Evolutionary conservation across 1,284 basidiomycete species (phyloP).

Genomic region (Puccinia novopanici): DNA sequence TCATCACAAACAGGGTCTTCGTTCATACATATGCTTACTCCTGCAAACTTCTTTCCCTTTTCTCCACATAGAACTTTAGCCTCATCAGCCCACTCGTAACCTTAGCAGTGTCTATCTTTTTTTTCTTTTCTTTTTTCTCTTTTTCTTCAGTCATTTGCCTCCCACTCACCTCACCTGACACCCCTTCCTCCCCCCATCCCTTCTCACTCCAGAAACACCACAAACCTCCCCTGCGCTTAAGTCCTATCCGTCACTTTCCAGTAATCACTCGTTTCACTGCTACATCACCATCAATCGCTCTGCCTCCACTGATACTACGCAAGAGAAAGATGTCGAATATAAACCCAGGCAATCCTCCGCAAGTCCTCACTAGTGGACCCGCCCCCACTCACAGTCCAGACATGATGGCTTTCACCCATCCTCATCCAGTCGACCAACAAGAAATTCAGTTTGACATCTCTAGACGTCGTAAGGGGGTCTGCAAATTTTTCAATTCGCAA

Average conservation of each 20-base stretch:
- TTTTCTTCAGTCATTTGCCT: too few species aligned
- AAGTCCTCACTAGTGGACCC: constrained; percentile 8
- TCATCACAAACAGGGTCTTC: constrained; percentile 30
- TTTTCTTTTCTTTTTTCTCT: background rate
- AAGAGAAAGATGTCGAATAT: constrained; percentile 14
- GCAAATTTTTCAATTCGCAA: constrained; percentile 51
- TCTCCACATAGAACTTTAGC: background rate
- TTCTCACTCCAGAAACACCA: background rate
- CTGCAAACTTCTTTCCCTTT: constrained; percentile 26
- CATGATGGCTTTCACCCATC: constrained; percentile 32
- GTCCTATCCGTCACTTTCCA: background rate
- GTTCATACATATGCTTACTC: constrained; percentile 2
- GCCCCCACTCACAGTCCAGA: constrained; percentile 23
- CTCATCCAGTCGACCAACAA: constrained; percentile 49
- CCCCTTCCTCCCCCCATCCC: background rate
- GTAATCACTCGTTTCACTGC: background rate
- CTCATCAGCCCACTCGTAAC: constrained; percentile 35
- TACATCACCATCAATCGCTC: too few species aligned
- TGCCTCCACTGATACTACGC: too few species aligned
- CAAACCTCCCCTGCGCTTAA: background rate
- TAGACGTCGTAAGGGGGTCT: constrained; percentile 49
- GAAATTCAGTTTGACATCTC: constrained; percentile 48
- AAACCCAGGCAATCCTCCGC: constrained; percentile 10
- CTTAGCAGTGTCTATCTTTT: constrained; percentile 21
- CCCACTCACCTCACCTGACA: constrained; percentile 4